These are phyloP conservation scores for Fomitopsis schrenkii DNA, from an alignment of 1,284 basidiomycete species.

Conservation along the genomic window DNA sequence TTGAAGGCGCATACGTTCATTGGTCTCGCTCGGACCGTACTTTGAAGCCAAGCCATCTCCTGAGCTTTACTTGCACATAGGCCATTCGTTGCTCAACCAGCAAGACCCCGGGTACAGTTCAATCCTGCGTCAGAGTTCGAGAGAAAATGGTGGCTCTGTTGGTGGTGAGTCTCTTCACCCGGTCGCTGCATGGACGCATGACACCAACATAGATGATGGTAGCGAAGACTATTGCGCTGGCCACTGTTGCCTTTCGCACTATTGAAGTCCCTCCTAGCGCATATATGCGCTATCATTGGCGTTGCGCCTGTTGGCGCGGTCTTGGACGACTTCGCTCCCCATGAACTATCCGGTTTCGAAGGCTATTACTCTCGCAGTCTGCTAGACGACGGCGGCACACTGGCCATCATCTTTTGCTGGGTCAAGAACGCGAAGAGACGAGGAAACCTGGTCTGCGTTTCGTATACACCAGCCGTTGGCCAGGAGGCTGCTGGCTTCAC, in stretches of 20 bases:
- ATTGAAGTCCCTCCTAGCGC: neutral
- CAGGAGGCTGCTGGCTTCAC: constrained; percentile 12
- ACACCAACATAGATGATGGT: neutral
- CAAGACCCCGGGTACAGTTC: too few species aligned
- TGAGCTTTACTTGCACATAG: too few species aligned
- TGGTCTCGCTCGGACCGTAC: too few species aligned
- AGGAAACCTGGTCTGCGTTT: constrained; percentile 18
- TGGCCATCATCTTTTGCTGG: constrained; percentile 25
- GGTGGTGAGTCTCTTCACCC: neutral
- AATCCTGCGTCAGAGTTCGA: too few species aligned
- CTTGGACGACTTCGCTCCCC: constrained; percentile 23
- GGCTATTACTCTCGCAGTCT: constrained; percentile 24
- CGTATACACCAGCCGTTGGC: constrained; percentile 9
- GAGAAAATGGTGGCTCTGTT: too few species aligned
- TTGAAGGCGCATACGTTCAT: too few species aligned
- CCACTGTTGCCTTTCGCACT: constrained; percentile 3
- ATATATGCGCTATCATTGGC: neutral
- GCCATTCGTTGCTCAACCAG: too few species aligned
- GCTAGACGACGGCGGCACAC: constrained; percentile 20
- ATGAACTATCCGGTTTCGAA: constrained; percentile 19
- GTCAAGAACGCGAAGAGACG: constrained; percentile 17
- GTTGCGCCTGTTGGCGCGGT: neutral
- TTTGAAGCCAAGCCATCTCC: too few species aligned
- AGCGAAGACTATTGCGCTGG: neutral
- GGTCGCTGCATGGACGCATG: neutral